A percentile compares a stretch with the other conserved stretches of the same genome.
Evolutionary conservation across 2,329 filamentous ascomycete species (phyloP).

Genomic region (Diaporthe helianthi): DNA sequence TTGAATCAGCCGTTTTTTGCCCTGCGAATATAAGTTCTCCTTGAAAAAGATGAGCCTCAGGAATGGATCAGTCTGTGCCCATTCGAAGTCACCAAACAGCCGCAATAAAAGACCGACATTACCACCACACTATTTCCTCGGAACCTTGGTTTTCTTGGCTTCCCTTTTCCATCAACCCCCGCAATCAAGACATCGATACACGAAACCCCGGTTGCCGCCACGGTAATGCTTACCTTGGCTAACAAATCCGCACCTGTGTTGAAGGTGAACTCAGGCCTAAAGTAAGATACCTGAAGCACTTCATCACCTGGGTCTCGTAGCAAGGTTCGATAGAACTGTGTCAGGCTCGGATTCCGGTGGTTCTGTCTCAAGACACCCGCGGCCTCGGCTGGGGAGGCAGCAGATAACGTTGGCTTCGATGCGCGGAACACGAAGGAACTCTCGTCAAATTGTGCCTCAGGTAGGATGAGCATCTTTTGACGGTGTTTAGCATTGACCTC

Average conservation of each 20-base stretch:
- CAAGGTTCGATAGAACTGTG: neutral
- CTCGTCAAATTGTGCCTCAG: neutral
- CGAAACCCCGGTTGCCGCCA: no score
- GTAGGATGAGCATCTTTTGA: neutral
- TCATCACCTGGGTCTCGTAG: neutral
- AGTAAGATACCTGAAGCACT: neutral
- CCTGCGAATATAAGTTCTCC: no score
- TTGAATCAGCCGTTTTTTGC: no score
- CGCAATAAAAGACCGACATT: no score
- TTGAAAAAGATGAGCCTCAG: no score
- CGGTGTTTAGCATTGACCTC: neutral
- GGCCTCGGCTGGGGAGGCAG: neutral
- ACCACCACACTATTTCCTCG: no score
- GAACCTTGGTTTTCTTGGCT: no score
- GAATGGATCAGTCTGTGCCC: no score
- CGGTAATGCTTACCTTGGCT: neutral
- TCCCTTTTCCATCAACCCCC: no score
- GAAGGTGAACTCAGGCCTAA: neutral
- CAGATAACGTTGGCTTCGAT: neutral
- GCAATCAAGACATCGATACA: no score
- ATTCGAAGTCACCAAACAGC: no score
- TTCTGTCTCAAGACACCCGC: neutral
- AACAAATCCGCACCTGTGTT: neutral
- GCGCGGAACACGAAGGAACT: neutral
- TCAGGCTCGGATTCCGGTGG: neutral